Conservation (phyloP, 2,329 filamentous ascomycete species). For the Amylocarpus encephaloides region DNA sequence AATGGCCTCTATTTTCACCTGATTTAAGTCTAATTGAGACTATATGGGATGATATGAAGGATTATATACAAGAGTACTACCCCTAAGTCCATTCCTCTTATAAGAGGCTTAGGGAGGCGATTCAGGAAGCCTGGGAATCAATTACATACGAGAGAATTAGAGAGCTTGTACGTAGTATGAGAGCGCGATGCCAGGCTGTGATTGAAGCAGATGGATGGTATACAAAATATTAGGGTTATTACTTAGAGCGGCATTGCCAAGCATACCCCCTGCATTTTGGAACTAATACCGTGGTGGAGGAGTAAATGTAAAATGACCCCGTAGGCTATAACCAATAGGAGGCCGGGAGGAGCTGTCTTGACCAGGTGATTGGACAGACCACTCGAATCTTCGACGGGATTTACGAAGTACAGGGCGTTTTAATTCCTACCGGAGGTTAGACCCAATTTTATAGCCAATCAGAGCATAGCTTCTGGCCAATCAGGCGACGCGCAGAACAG, state of each 20-base stretch:
- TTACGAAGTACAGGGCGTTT: too few species aligned
- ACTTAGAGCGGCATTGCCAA: background rate
- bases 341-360: too few species aligned
- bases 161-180: background rate
- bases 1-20: too few species aligned
- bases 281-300: too few species aligned
- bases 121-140: slow-evolving; percentile 17
- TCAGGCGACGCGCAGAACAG: too few species aligned
- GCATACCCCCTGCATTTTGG: background rate
- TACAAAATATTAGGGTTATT: slow-evolving; percentile 1
- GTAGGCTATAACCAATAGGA: too few species aligned
- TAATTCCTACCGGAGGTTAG: too few species aligned
- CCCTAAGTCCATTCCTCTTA: slow-evolving; percentile 11
- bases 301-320: too few species aligned
- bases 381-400: too few species aligned
- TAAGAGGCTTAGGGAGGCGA: slow-evolving; percentile 3
- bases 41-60: slow-evolving; percentile 18
- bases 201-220: slow-evolving; percentile 1
- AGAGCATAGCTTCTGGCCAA: too few species aligned
- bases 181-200: background rate
- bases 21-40: slow-evolving; percentile 20
- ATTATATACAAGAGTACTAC: slow-evolving; percentile 16
- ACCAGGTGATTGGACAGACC: too few species aligned
- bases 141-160: slow-evolving; percentile 8
- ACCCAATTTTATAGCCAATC: too few species aligned